Conservation (phyloP, 2,329 filamentous ascomycete species). For the Aureobasidium subglaciale region DNA sequence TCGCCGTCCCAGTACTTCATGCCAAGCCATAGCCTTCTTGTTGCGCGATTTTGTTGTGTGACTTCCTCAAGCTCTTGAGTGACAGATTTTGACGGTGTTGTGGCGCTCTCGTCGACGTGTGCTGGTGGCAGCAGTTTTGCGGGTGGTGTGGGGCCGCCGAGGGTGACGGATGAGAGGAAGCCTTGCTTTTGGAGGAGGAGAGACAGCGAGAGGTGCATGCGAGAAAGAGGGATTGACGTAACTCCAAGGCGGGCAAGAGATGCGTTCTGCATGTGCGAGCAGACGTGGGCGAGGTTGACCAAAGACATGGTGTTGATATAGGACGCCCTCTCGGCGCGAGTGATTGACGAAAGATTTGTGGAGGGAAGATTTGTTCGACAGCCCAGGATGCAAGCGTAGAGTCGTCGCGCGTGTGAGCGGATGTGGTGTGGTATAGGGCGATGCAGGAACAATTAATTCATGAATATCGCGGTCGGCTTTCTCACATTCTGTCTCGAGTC, state of each 20-base stretch:
- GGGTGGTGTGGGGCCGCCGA: conserved; percentile 54
- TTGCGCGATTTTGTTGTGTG: conserved; percentile 56
- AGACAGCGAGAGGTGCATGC: conserved; percentile 68
- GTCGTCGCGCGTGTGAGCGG: not conserved
- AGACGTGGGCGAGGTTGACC: conserved; percentile 68
- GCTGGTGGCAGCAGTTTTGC: conserved; percentile 23
- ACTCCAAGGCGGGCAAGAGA: conserved; percentile 74
- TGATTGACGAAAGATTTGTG: not conserved
- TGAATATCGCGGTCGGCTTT: not conserved
- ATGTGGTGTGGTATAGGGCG: not conserved
- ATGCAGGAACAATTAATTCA: not conserved
- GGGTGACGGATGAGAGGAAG: conserved; percentile 73
- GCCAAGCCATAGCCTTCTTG: conserved; percentile 75
- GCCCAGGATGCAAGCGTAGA: not conserved
- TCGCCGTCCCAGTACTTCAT: conserved; percentile 83
- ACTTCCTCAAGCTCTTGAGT: conserved; percentile 20
- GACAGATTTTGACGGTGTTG: conserved; percentile 20
- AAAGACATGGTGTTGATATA: conserved; percentile 54
- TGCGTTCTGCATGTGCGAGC: conserved; percentile 87
- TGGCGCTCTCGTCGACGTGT: conserved; percentile 1
- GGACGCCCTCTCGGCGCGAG: conserved; percentile 15
- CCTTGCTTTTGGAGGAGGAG: conserved; percentile 76
- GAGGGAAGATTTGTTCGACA: too few species aligned
- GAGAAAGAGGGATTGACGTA: conserved; percentile 74
- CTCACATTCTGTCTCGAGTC: not conserved